Evolutionary conservation across 805 yeast species (phyloP).

Genomic region (Starmerella tilneyi): DNA sequence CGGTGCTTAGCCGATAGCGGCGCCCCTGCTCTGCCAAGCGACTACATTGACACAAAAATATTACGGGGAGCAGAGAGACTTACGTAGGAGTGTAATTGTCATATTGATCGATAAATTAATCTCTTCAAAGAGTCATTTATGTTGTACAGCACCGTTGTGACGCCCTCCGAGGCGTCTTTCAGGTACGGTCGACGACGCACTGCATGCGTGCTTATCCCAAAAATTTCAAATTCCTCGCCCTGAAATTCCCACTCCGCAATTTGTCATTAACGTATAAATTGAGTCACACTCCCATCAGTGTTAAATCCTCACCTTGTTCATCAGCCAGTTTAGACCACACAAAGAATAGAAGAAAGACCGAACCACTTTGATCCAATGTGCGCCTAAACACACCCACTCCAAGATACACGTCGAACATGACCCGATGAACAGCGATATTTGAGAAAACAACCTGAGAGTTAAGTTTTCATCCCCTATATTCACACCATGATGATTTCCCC

Average conservation of each 20-base stretch:
- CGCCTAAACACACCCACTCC: constrained; percentile 19
- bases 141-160: not conserved
- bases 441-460: constrained; percentile 8
- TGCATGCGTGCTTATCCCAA: constrained; percentile 5
- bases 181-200: not conserved
- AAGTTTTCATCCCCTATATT: constrained; percentile 10
- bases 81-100: no score
- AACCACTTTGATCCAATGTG: constrained; percentile 12
- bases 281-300: constrained; percentile 8
- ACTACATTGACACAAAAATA: no score
- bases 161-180: constrained; percentile 6
- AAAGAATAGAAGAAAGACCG: constrained; percentile 8
- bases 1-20: not conserved
- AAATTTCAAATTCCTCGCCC: constrained; percentile 15
- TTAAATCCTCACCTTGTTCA: constrained; percentile 14
- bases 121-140: no score
- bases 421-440: constrained; percentile 7
- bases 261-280: constrained; percentile 16
- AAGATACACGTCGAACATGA: constrained; percentile 10
- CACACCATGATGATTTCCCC: constrained; percentile 12
- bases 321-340: constrained; percentile 16
- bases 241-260: constrained; percentile 6
- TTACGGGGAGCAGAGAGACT: no score
- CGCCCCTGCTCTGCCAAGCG: not conserved
- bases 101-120: no score